phyloP scores from a whole-genome alignment of 1,284 basidiomycete genomes.

The Pseudozyma tsukubaensis region DNA sequence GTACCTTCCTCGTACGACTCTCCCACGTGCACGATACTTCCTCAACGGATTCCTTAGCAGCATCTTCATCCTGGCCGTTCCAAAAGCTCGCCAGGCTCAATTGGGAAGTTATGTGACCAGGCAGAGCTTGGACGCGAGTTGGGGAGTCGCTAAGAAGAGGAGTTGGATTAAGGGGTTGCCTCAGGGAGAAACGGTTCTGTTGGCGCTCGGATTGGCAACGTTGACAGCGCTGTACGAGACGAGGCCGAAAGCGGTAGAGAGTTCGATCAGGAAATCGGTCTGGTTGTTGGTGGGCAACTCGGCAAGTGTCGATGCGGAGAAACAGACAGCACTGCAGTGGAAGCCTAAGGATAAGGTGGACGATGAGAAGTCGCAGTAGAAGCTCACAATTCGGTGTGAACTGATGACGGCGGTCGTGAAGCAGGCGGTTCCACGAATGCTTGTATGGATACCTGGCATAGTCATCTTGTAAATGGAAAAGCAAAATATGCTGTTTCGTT shows the following conservation, averaged over 20 bases:
- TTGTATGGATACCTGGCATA: too few species aligned
- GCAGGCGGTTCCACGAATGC: too few species aligned
- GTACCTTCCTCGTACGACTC: conserved; percentile 52
- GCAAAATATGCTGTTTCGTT: too few species aligned
- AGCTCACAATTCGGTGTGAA: too few species aligned
- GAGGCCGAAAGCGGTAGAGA: conserved; percentile 32
- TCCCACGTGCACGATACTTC: conserved; percentile 54
- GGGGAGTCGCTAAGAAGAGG: conserved; percentile 32
- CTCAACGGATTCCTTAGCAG: conserved; percentile 57
- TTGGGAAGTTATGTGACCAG: conserved; percentile 51
- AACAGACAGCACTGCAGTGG: conserved; percentile 25
- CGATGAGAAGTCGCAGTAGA: conserved; percentile 21
- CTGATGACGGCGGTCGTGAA: too few species aligned
- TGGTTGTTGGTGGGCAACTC: conserved; percentile 21
- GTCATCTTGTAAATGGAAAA: too few species aligned
- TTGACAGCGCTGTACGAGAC: conserved; percentile 51
- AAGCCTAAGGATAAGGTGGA: background rate
- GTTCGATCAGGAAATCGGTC: conserved; percentile 11
- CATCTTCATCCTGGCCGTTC: conserved; percentile 58
- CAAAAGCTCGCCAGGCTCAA: conserved; percentile 36
- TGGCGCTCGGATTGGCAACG: conserved; percentile 45
- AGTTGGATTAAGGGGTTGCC: conserved; percentile 29
- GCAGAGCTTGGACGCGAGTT: conserved; percentile 34
- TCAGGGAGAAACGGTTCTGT: conserved; percentile 42
- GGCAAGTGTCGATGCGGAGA: conserved; percentile 20